These are phyloP conservation scores for Globisporangium solare DNA, from an alignment of 352 stramenopile genomes.

Conservation along the genomic window DNA sequence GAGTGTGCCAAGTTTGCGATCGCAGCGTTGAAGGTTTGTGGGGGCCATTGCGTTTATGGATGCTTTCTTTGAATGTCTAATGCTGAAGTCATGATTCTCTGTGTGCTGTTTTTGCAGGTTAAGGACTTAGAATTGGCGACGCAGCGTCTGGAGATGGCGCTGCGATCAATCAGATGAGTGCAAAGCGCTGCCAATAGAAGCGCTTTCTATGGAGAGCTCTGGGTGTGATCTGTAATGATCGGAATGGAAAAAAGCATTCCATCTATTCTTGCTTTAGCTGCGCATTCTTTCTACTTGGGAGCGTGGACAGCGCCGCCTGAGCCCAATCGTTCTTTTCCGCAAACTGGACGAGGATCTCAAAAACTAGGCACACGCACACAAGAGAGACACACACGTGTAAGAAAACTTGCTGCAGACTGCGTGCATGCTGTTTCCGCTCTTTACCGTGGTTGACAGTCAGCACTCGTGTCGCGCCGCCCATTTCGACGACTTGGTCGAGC, in stretches of 20 bases:
- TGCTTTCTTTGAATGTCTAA: background rate
- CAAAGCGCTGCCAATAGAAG: background rate
- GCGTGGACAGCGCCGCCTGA: conserved; percentile 55
- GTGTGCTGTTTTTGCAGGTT: conserved; percentile 28
- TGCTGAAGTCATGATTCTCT: background rate
- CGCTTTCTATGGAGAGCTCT: background rate
- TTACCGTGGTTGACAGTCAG: conserved; percentile 88
- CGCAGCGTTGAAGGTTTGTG: conserved; percentile 67
- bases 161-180: conserved; percentile 60
- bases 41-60: background rate
- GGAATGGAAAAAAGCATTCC: conserved; percentile 13
- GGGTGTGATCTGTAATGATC: background rate
- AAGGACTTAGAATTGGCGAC: conserved; percentile 79
- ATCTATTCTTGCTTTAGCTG: conserved; percentile 41
- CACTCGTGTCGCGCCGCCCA: conserved; percentile 68
- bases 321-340: conserved; percentile 70
- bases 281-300: conserved; percentile 66
- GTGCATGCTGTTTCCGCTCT: conserved; percentile 5
- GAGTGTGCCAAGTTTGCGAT: conserved; percentile 82
- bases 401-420: background rate
- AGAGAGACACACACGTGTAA: background rate
- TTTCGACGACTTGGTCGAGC: conserved; percentile 80
- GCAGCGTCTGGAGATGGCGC: conserved; percentile 72
- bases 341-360: conserved; percentile 77
- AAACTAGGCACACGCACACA: conserved; percentile 36